phyloP scores from a whole-genome alignment of 2,329 filamentous ascomycete genomes.

The Passalora sequoiae region DNA sequence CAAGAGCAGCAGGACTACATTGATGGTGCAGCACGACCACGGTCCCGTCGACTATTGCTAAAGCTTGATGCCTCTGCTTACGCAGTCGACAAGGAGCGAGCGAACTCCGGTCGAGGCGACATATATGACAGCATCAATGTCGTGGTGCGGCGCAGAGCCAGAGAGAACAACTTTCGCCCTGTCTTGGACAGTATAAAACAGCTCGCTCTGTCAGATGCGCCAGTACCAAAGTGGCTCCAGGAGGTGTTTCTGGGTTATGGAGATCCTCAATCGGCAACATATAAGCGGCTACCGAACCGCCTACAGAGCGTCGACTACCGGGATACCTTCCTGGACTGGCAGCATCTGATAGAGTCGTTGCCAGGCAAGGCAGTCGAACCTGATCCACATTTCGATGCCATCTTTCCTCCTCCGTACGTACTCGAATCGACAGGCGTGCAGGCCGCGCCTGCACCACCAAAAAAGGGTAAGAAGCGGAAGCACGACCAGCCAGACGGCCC shows the following conservation, averaged over 20 bases:
- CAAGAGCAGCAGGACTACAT: slow-evolving; percentile 47
- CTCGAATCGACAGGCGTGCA: slow-evolving; percentile 54
- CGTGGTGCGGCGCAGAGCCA: slow-evolving; percentile 71
- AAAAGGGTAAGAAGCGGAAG: slow-evolving; percentile 78
- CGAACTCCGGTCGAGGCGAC: slow-evolving; percentile 63
- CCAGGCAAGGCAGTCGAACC: slow-evolving; percentile 84
- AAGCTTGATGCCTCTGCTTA: slow-evolving; percentile 76
- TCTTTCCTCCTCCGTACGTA: slow-evolving; percentile 83
- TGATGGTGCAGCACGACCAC: slow-evolving; percentile 59
- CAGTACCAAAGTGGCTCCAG: slow-evolving; percentile 84
- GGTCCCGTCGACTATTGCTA: slow-evolving; percentile 66
- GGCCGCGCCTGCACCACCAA: slow-evolving; percentile 44
- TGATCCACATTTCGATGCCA: slow-evolving; percentile 62
- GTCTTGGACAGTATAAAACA: slow-evolving; percentile 87
- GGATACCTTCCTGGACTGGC: slow-evolving; percentile 93
- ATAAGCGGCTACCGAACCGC: slow-evolving; percentile 73
- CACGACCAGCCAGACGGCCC: slow-evolving; percentile 66
- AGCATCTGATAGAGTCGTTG: slow-evolving; percentile 83
- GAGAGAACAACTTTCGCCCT: slow-evolving; percentile 96
- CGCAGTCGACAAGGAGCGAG: slow-evolving; percentile 65
- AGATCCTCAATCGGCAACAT: slow-evolving; percentile 80
- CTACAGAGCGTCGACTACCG: slow-evolving; percentile 79
- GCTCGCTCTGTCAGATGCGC: slow-evolving; percentile 76
- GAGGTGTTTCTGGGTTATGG: slow-evolving; percentile 98
- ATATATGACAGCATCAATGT: slow-evolving; percentile 83